phyloP scores from a whole-genome alignment of 2,329 filamentous ascomycete species.

The Daldinia sp. region DNA sequence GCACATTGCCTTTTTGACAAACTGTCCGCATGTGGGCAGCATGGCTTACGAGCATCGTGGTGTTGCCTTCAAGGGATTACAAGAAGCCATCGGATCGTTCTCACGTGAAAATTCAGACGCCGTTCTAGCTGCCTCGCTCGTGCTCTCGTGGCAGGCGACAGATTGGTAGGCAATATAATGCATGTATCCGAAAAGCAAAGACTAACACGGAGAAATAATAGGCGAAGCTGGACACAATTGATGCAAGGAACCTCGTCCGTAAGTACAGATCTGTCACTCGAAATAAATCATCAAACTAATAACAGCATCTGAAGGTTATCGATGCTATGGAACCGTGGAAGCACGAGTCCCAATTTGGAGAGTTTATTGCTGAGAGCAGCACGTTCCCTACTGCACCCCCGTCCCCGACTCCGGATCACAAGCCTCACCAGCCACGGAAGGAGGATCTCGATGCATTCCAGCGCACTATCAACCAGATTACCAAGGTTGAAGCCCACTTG shows the following conservation, averaged over 20 bases:
- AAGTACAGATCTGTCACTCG: conserved; percentile 50
- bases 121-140: conserved; percentile 86
- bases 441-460: conserved; percentile 76
- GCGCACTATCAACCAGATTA: conserved; percentile 71
- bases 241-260: conserved; percentile 92
- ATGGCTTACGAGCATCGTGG: conserved; percentile 90
- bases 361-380: conserved; percentile 82
- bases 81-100: conserved; percentile 86
- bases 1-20: conserved; percentile 88
- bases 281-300: conserved; percentile 40
- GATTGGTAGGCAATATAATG: conserved; percentile 78
- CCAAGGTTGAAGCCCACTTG: conserved; percentile 72
- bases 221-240: conserved; percentile 90
- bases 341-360: conserved; percentile 84
- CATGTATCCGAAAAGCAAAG: conserved; percentile 42
- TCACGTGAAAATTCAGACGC: conserved; percentile 89
- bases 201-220: conserved; percentile 55
- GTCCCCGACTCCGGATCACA: conserved; percentile 68
- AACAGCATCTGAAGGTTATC: conserved; percentile 68
- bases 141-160: conserved; percentile 94
- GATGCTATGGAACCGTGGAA: conserved; percentile 92
- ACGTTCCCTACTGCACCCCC: conserved; percentile 73
- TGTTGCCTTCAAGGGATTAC: conserved; percentile 83
- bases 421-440: conserved; percentile 68
- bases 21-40: conserved; percentile 84